Evolutionary conservation across 2,329 filamentous ascomycete species (phyloP).

Genomic region (Calycina herbarum): DNA sequence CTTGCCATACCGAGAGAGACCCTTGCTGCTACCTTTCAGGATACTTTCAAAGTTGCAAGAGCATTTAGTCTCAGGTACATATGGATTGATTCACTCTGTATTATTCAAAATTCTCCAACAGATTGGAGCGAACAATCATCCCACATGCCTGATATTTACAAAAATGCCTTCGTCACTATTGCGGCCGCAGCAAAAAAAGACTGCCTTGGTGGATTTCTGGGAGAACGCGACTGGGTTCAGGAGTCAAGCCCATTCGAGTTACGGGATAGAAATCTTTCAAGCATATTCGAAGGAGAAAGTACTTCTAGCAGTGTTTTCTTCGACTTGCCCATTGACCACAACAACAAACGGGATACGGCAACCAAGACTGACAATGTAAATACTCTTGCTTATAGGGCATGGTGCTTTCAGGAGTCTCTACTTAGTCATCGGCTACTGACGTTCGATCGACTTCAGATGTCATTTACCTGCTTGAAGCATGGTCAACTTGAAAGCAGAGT

Average conservation of each 20-base stretch:
- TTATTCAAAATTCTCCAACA: not conserved
- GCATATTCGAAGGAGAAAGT: not conserved
- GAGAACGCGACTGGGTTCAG: not conserved
- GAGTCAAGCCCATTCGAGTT: not conserved
- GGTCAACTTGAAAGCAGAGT: not conserved
- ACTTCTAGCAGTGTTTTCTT: not conserved
- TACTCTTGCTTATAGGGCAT: not conserved
- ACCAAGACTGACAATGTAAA: not conserved
- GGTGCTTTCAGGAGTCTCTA: not conserved
- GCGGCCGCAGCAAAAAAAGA: conserved; percentile 8
- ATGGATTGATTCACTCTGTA: conserved; percentile 1
- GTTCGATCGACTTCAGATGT: not conserved
- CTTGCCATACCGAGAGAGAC: not conserved
- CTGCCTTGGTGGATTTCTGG: not conserved
- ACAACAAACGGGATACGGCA: not conserved
- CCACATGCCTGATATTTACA: conserved; percentile 13
- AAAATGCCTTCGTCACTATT: conserved; percentile 9
- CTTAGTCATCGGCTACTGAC: not conserved
- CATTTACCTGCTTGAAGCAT: not conserved
- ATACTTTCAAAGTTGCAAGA: not conserved
- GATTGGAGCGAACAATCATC: not conserved
- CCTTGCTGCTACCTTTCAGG: not conserved
- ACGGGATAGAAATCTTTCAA: not conserved
- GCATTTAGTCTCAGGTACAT: not conserved
- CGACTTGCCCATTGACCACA: not conserved